Conservation (phyloP, 495 filamentous ascomycete species). For the Lepraria neglecta region DNA sequence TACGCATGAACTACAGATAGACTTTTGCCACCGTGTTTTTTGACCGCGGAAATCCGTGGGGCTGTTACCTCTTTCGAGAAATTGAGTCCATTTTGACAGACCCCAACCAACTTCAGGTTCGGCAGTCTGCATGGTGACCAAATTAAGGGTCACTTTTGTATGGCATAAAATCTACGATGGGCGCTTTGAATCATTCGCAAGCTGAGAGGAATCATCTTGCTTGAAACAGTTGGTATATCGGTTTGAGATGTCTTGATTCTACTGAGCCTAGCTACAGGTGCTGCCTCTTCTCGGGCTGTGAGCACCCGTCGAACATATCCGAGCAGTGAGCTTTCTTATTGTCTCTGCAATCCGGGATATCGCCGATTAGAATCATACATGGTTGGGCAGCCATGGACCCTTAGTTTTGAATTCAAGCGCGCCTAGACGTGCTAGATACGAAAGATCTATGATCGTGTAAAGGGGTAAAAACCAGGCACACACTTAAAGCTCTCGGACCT, state of each 20-base stretch:
- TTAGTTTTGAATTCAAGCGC: background rate
- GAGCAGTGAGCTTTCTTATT: background rate
- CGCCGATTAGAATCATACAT: background rate
- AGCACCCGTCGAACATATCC: conserved; percentile 10
- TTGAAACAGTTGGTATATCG: too few relatives aligned
- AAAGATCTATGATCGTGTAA: too few relatives aligned
- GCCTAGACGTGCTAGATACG: too few relatives aligned
- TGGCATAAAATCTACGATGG: background rate
- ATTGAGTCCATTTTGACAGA: background rate
- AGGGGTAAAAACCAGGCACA: too few relatives aligned
- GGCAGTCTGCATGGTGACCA: background rate
- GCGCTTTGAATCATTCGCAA: background rate
- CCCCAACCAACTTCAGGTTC: background rate
- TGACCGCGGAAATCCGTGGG: background rate
- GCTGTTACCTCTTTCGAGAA: background rate
- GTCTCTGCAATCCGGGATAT: background rate
- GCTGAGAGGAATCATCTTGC: too few relatives aligned
- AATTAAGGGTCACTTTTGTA: background rate
- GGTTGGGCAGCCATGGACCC: background rate
- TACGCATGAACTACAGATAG: too few relatives aligned
- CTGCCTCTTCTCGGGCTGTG: background rate
- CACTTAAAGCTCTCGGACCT: too few relatives aligned
- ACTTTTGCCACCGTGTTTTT: too few relatives aligned
- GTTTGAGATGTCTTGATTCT: too few relatives aligned
- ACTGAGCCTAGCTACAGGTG: too few relatives aligned